A percentile compares a stretch with the other conserved stretches of the same genome.
Conservation (phyloP, 805 yeast species). For the Metschnikowia sp. region DNA sequence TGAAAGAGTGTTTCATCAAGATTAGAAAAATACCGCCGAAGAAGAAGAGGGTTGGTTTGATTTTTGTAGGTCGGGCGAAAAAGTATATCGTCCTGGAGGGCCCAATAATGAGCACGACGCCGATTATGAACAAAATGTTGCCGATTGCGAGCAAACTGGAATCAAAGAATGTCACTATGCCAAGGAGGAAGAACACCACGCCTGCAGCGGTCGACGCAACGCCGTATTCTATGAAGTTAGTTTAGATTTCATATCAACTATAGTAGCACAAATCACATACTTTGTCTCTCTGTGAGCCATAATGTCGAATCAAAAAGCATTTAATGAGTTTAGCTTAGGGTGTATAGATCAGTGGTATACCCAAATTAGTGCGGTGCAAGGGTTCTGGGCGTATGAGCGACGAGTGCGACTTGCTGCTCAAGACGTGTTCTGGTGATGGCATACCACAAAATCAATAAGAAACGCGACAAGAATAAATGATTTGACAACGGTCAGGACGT, state of each 20-base stretch:
- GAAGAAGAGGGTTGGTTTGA: constrained; percentile 84
- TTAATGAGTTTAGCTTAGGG: background rate
- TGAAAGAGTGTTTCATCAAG: constrained; percentile 68
- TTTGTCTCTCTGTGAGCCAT: constrained; percentile 76
- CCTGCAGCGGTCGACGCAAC: constrained; percentile 91
- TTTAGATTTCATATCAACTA: background rate
- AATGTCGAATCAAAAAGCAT: constrained; percentile 27
- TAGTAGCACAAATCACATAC: constrained; percentile 40
- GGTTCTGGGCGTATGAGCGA: background rate
- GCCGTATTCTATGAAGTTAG: constrained; percentile 64
- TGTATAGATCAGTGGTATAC: background rate
- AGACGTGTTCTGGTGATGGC: no score
- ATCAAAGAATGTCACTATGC: constrained; percentile 83
- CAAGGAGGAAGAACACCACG: constrained; percentile 71
- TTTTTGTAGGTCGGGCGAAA: constrained; percentile 81
- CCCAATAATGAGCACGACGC: constrained; percentile 83
- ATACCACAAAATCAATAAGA: no score
- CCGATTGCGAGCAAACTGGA: constrained; percentile 88
- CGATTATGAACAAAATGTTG: constrained; percentile 74
- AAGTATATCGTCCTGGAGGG: constrained; percentile 76
- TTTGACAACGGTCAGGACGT: no score
- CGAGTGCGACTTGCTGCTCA: no score
- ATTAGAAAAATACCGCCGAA: constrained; percentile 72
- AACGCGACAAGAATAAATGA: no score
- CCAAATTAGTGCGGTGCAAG: constrained; percentile 8